Evolutionary conservation across 164 flowering plant genomes (phyloP), one percentile per base, ranked within the genome.

Genomic region (Vitis rotundifolia): DNA sequence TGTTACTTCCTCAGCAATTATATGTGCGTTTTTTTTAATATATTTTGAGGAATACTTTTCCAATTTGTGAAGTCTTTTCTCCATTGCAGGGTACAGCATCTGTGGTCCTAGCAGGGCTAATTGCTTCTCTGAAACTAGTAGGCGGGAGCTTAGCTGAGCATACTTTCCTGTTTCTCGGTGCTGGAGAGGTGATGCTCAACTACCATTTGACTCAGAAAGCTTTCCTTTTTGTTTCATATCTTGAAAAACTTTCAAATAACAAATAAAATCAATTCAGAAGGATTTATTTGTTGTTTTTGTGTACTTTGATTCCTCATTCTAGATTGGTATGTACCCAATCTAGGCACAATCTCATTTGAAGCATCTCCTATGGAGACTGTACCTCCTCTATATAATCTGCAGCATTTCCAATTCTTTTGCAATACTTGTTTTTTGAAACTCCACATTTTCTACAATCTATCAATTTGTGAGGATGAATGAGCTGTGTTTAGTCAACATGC

Each of bases 111-210:
- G 85, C 93, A 16, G 98, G 98, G 50, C 75, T 93, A 63, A 59
- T 93, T 71, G 79, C 97, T 29, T 75, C 95, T 51, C 73, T 88
- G 73, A 91, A 85, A 70, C 64, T 87, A 55, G 74, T 89, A 70
- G 93, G 91, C 22, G 91, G 93, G 66, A 69, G 78, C 59, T 81
- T 93, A 51, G 88, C 88, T 63, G 92, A 91, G 70, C 97, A 93
- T 66, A 88, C 82, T 54, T 89, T 91, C 84, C 79, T 93, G 55
- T 93, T 93, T 81, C 81, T 93, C 37, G 97, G 98, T 71, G 97
- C 98, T 71, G 97, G 98, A 74, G 98, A 91, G 91, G 98, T 92
- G 70, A 74, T 68, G 31, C 53, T 72, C 18, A 56, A 50, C 29
- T 10, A 26, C 67, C 59, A 49, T 10, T 0, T 14, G 31, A 47